phyloP scores from a whole-genome alignment of 2,329 filamentous ascomycete species.

The Hortaea werneckii region DNA sequence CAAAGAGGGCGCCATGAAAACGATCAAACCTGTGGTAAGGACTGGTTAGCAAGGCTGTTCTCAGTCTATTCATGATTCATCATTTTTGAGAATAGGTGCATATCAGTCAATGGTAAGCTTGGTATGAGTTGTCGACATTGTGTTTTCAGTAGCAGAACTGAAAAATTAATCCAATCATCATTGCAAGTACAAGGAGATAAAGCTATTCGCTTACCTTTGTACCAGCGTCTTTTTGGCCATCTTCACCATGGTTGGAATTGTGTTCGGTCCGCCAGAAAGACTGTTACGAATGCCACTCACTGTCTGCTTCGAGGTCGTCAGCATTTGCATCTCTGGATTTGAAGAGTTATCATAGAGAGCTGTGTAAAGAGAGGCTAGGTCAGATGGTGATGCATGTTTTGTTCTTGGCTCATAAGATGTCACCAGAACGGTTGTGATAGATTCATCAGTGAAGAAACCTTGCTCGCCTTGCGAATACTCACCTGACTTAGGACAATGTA shows the following conservation, averaged over 20 bases:
- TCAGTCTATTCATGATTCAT: no score
- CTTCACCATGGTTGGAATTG: no score
- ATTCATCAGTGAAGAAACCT: slow-evolving; percentile 15
- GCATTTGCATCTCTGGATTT: neutral
- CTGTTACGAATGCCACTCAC: no score
- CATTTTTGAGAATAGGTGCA: neutral
- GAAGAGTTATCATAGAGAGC: no score
- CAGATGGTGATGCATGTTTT: slow-evolving; percentile 35
- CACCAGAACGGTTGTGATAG: slow-evolving; percentile 27
- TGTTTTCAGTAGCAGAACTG: slow-evolving; percentile 32
- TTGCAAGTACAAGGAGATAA: slow-evolving; percentile 1
- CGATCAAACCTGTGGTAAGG: no score
- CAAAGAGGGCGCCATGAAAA: neutral
- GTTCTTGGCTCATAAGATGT: slow-evolving; percentile 28
- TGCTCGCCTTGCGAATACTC: no score
- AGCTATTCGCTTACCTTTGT: neutral
- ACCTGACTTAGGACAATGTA: no score
- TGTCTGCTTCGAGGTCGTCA: neutral
- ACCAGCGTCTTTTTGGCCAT: no score
- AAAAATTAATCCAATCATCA: slow-evolving; percentile 30
- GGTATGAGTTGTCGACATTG: slow-evolving; percentile 26
- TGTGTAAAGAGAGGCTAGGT: slow-evolving; percentile 8
- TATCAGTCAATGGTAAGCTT: slow-evolving; percentile 29
- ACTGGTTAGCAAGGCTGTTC: no score
- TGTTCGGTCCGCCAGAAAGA: no score